Base-by-base conservation (phyloP, 2,329 filamentous ascomycete species). In the Stachybotrys chlorohalonatus region DNA sequence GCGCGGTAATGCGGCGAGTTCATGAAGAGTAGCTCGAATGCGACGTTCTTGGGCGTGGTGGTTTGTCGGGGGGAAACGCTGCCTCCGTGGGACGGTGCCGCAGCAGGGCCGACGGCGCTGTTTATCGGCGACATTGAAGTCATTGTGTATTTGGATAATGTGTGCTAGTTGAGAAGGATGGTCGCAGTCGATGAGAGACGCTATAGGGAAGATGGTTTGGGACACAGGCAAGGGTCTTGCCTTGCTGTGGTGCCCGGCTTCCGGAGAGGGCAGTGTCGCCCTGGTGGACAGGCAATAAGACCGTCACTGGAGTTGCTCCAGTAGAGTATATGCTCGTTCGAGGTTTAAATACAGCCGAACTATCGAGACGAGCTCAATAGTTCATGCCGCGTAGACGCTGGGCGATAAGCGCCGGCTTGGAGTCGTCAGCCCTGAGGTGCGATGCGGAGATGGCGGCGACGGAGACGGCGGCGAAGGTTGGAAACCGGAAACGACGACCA, bases 21-120 rank as follows among this genome's bases (percentile, higher is more conserved):
- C 53, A 81, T 78, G 63, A 88, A 83, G 62, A 90, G 77, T 54
- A 91, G 79, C 71, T 90, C 85, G 72, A 93, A 92, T 75, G 86
- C 82, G 74, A 92, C 86, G 66, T 85, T 86, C 77, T 91, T 92
- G 59, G 83, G 81, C 42, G 74, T 73, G 48, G 75, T 64, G 48
- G 70, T 67, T 63, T 75, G 76, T 55, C 71, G 71, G 55, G 79
- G 79, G 49, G 75, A 78, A 63, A 71, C 67, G 62, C 70, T 75
- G 58, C 74, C 75, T 52, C 70, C 75, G 56, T 68, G 65, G 52
- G 73, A 71, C 53, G 71, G 71, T 53, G 68, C 56, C 47, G 62
- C 68, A 54, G 70, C 69, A 57, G 60, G 59, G 59, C 63, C 65
- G 54, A 59, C 62, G 53, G 64, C 59, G 48, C 63, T 66, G 56